Evolutionary conservation across 2,329 filamentous ascomycete species (phyloP), one percentile per base, ranked within the genome.

Genomic region (Bertia moriformis): DNA sequence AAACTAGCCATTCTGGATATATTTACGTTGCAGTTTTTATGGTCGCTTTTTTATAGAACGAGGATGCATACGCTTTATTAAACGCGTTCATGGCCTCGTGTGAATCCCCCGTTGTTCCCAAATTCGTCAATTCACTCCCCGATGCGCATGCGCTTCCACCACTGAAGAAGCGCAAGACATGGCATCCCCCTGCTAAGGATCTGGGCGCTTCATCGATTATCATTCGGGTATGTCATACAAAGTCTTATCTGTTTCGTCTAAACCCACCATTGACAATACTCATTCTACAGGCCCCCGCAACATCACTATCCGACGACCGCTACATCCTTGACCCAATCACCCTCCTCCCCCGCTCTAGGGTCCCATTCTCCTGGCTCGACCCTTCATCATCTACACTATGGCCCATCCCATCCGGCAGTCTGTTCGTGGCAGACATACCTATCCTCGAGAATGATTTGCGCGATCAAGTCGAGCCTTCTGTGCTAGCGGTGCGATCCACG

Each of bases 291-390:
- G 52, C 58, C 40, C 54, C 55, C 38, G 48, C 51, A 15, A 49
- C 52, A 18, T 57, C 59, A 20, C 44, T 54, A 42, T 54, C 53
- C 15, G 52, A 58, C 27, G 51, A 55, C 24, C 50, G 52, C 2
- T 50, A 56, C 29, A 49, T 50, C 14, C 48, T 63, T 13, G 46
- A 52, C 18, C 57, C 60, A 4, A 53, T 62, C 36, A 46, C 51
- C 4, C 41, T 53, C 4, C 42, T 63, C 4, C 52, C 57, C 15
- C 58, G 60, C 33, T 54, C 53, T 3, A 47, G 46, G 18, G 37
- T 63, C 7, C 58, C 58, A 3, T 45, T 62, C 4, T 53, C 54
- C 40, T 63, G 58, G 59, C 49, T 63, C 13, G 57, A 62, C 7
- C 22, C 22, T 38, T 42, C 45, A 3, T 43, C 48, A 0, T 50